Evolutionary conservation across 31 red algal species (phyloP).

Genomic region (Bonnemaisonia californica): DNA sequence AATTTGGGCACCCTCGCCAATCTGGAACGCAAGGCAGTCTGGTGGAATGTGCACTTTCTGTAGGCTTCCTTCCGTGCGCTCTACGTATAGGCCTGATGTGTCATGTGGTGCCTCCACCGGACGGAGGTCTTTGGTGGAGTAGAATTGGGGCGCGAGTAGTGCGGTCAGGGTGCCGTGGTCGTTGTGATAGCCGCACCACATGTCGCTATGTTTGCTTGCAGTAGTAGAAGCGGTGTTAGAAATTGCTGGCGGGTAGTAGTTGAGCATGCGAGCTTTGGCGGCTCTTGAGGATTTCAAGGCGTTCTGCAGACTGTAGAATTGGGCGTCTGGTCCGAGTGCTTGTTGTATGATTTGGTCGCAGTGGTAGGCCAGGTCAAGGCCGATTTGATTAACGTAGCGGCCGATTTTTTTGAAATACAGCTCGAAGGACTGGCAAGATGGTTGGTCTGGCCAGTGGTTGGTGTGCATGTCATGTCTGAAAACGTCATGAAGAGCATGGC

Average conservation of each 20-base stretch:
- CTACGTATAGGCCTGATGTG: slow-evolving; percentile 35
- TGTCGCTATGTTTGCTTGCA: neutral
- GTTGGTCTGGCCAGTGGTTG: slow-evolving; percentile 33
- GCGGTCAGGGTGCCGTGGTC: slow-evolving; percentile 59
- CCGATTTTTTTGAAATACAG: slow-evolving; percentile 54
- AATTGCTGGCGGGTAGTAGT: slow-evolving; percentile 53
- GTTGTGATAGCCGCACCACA: slow-evolving; percentile 60
- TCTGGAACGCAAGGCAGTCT: slow-evolving; percentile 60
- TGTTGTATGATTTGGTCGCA: slow-evolving; percentile 24
- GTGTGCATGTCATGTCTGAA: slow-evolving; percentile 19
- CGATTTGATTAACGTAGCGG: slow-evolving; percentile 44
- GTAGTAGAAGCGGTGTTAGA: neutral
- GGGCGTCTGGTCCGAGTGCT: neutral
- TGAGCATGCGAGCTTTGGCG: slow-evolving; percentile 50
- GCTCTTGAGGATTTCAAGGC: slow-evolving; percentile 6
- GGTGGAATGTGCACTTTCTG: slow-evolving; percentile 41
- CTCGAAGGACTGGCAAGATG: slow-evolving; percentile 41
- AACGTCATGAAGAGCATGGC: neutral
- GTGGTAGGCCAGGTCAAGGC: slow-evolving; percentile 21
- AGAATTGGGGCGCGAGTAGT: slow-evolving; percentile 22
- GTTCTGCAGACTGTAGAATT: slow-evolving; percentile 23
- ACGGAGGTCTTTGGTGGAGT: neutral
- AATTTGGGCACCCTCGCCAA: slow-evolving; percentile 72
- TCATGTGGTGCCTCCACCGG: slow-evolving; percentile 12
- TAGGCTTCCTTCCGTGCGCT: neutral